Conservation (phyloP, 441 rosid genomes). For the Populus tomentosa region DNA sequence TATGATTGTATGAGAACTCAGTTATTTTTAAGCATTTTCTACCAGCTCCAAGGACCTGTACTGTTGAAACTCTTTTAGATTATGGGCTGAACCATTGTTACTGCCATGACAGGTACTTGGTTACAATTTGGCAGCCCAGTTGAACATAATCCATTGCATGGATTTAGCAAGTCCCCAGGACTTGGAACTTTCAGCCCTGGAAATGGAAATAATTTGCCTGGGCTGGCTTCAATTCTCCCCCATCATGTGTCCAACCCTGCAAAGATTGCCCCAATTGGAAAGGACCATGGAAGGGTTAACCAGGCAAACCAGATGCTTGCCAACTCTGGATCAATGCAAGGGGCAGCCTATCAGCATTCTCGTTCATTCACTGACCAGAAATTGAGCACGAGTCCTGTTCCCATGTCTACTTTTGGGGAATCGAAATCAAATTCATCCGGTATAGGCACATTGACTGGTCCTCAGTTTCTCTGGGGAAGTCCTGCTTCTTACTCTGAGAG, state of each 20-base stretch:
- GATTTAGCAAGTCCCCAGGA: conserved; percentile 53
- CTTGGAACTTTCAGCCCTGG: conserved; percentile 49
- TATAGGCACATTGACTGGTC: conserved; percentile 63
- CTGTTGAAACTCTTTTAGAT: conserved; percentile 8
- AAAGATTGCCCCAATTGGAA: conserved; percentile 66
- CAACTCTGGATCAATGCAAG: conserved; percentile 38
- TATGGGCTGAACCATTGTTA: conserved; percentile 14
- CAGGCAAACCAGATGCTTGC: conserved; percentile 43
- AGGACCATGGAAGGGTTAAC: conserved; percentile 53
- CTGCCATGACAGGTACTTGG: conserved; percentile 55
- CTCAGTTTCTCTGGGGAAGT: conserved; percentile 85
- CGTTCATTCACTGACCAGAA: conserved; percentile 56
- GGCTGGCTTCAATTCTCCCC: conserved; percentile 75
- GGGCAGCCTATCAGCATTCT: conserved; percentile 44
- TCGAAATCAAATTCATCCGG: conserved; percentile 48
- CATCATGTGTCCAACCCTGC: conserved; percentile 46
- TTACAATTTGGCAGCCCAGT: conserved; percentile 57
- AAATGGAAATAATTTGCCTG: conserved; percentile 49
- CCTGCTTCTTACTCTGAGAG: conserved; percentile 53
- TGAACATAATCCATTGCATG: conserved; percentile 52
- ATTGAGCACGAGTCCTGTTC: conserved; percentile 48
- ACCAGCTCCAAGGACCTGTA: not conserved
- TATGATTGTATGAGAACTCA: conserved; percentile 7
- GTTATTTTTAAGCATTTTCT: not conserved
- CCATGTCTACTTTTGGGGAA: conserved; percentile 45